Base-by-base conservation (phyloP, 805 yeast species). In the Lachancea lanzarotensis region DNA sequence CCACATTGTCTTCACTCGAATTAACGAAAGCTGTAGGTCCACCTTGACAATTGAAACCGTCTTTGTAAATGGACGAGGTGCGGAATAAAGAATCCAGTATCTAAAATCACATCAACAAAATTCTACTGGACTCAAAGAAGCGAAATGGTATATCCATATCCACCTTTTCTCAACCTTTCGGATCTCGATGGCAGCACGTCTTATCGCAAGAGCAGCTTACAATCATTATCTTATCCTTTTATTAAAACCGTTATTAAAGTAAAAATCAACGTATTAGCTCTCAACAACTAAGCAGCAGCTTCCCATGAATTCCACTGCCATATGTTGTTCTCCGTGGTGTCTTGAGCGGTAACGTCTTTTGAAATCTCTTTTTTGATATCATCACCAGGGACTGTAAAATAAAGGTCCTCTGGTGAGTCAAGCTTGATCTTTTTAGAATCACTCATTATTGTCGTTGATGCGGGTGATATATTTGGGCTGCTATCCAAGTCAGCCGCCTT, bases 291-390 rank as follows among this genome's bases (percentile, higher is more conserved):
- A 20, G 26, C 36, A 3, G 40, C 36, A 13, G 39, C 40, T 12
- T 38, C 50, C 67, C 67, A 62, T 40, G 49, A 60, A 26, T 52
- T 53, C 67, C 67, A 62, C 43, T 62, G 56, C 66, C 66, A 62
- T 13, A 58, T 47, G 22, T 56, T 56, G 17, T 34, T 22, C n/a
- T 36, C 42, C 12, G 29, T 13, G 2, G 27, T 2, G n/a, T 15
- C 31, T 9, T 11, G 29, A 7, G 22, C 32, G 19, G 20, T 20
- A 20, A 11, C 26, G 13, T 12, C 31, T 16, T 22, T 33, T 11
- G 43, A 10, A 22, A 20, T 11, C 31, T 32, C 30, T 18, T 44
- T 38, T 6, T 44, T 43, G 10, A 38, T 15, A 7, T 36, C 36
- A 25, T 43, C 46, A 13, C 37, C 30, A 3, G 47, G 46, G 3